Base-by-base conservation (phyloP, 805 yeast species). In the Myxozyma udenii region DNA sequence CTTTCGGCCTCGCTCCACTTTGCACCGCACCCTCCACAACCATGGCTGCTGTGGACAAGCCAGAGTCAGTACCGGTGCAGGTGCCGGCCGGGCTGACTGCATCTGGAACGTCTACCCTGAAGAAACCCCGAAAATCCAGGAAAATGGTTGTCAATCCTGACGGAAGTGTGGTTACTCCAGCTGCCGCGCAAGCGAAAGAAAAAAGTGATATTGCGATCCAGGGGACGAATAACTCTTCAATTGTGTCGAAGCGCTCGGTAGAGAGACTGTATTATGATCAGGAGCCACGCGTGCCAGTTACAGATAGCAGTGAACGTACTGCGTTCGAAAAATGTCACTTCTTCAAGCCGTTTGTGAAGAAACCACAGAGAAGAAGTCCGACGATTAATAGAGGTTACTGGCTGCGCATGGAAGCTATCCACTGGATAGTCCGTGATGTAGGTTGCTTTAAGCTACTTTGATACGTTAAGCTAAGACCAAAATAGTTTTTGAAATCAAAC, bases 361-460 rank as follows among this genome's bases (percentile, higher is more conserved):
- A 79, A 53, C 75, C 79, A 1, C 80, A 79, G 45, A 72, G 90
- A 64, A 70, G 95, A 41, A 81, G 91, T 0, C 95, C 95, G 0
- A 82, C 85, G 3, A 85, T 86, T 35, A 87, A 87, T 62, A 70
- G 95, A 59, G 95, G 95, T 0, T 86, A 86, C 66, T 86, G 93
- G 90, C 71, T 84, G 9, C 72, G 95, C 51, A 81, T 86, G 80
- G 81, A 83, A 60, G 79, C 87, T 2, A 81, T 87, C 44, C 75
- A 78, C 54, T 72, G 73, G 38, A 67, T 78, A 36, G 71, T 85
- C 12, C 68, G 72, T 24, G 68, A 74, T 23, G 78, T 85, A n/a
- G 3, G 48, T 28, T n/a, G 19, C 4, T 9, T 12, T 9, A 14
- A 14, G 4, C 37, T n/a, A n/a, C n/a, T n/a, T n/a, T n/a, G n/a